These are phyloP conservation scores for Suillus fuscotomentosus DNA, from an alignment of 768 basidiomycete genomes.

Conservation along the genomic window DNA sequence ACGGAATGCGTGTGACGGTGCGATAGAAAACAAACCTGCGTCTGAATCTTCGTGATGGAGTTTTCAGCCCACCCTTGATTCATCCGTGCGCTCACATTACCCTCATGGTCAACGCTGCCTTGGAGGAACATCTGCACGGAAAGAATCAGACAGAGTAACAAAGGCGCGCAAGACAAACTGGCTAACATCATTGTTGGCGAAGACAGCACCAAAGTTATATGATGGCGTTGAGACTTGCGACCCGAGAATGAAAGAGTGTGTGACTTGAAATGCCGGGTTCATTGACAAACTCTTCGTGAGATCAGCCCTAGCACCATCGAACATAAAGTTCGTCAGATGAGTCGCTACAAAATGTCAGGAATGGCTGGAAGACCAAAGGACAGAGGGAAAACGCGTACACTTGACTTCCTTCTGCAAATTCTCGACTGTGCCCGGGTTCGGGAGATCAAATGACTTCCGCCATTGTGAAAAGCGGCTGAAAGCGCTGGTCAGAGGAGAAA, in stretches of 20 bases:
- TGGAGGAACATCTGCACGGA: slow-evolving; percentile 79
- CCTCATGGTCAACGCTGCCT: slow-evolving; percentile 93
- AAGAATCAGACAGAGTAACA: slow-evolving; percentile 21
- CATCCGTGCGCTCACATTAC: slow-evolving; percentile 81
- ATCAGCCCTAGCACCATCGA: slow-evolving; percentile 97
- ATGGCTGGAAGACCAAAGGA: slow-evolving; percentile 6
- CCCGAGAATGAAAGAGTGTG: slow-evolving; percentile 91
- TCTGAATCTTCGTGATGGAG: slow-evolving; percentile 82
- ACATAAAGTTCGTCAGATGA: slow-evolving; percentile 90
- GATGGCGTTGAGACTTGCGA: slow-evolving; percentile 81
- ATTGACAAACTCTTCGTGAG: slow-evolving; percentile 89
- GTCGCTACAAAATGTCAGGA: slow-evolving; percentile 54
- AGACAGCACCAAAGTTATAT: slow-evolving; percentile 95
- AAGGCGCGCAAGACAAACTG: slow-evolving; percentile 9
- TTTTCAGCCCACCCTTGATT: slow-evolving; percentile 85
- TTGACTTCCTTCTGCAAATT: slow-evolving; percentile 93
- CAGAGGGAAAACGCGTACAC: slow-evolving; percentile 43
- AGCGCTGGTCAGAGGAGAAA: slow-evolving; percentile 60
- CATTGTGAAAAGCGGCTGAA: slow-evolving; percentile 78
- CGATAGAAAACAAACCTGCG: slow-evolving; percentile 56
- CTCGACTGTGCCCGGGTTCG: slow-evolving; percentile 92
- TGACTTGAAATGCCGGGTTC: slow-evolving; percentile 97
- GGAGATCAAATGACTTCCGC: slow-evolving; percentile 77
- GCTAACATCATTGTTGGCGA: slow-evolving; percentile 76
- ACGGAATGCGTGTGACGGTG: background rate